A percentile compares a stretch with the other conserved stretches of the same genome.
Conservation (phyloP, 2,329 filamentous ascomycete species). For the Juglanconis juglandina region DNA sequence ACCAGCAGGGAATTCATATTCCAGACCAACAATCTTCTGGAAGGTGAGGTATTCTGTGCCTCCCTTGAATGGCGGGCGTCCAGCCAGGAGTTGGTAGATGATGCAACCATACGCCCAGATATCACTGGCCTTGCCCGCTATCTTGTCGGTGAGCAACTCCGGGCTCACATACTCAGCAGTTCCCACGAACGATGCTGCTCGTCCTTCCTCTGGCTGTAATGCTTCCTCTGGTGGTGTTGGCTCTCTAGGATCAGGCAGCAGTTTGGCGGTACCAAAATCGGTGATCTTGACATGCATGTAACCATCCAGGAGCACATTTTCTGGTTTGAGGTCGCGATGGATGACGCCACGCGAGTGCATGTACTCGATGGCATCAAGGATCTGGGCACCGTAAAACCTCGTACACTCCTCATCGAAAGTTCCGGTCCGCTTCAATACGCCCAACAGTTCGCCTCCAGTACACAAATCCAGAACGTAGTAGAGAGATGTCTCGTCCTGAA, state of each 20-base stretch:
- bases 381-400: constrained; percentile 90
- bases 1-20: constrained; percentile 87
- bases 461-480: constrained; percentile 97
- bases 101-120: constrained; percentile 99
- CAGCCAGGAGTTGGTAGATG: constrained; percentile 90
- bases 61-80: constrained; percentile 94
- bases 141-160: constrained; percentile 93
- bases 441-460: constrained; percentile 85
- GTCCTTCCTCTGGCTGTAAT: constrained; percentile 54
- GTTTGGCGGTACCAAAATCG: constrained; percentile 97
- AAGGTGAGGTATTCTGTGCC: constrained; percentile 96
- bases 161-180: constrained; percentile 98
- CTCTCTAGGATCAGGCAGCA: constrained; percentile 62
- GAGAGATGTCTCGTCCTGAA: constrained; percentile 91
- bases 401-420: constrained; percentile 96
- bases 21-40: constrained; percentile 92
- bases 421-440: constrained; percentile 87
- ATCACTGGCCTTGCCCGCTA: constrained; percentile 95
- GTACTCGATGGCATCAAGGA: constrained; percentile 92
- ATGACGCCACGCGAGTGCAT: constrained; percentile 97
- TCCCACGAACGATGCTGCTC: constrained; percentile 92
- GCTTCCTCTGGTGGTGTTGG: constrained; percentile 32
- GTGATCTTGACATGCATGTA: constrained; percentile 99
- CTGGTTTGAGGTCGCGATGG: constrained; percentile 92
- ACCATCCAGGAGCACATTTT: constrained; percentile 92